Percentiles rank a stretch among this genome's conserved stretches.
These are phyloP conservation scores for Boechera retrofracta DNA, from an alignment of 345 rosid genomes.

Conservation along the genomic window DNA sequence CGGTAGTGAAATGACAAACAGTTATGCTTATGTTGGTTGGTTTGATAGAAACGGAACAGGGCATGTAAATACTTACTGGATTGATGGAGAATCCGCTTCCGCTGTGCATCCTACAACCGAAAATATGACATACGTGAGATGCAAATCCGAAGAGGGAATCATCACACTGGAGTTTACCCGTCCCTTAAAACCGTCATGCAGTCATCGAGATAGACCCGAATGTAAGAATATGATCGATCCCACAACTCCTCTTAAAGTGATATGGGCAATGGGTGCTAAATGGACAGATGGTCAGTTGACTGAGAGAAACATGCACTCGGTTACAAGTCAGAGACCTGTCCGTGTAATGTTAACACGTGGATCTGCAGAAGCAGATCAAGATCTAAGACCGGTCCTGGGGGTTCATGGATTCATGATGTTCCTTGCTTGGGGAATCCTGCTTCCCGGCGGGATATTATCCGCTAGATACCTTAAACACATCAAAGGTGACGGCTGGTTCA, in stretches of 20 bases:
- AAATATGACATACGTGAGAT: constrained; percentile 80
- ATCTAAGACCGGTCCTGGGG: constrained; percentile 82
- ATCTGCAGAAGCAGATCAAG: constrained; percentile 94
- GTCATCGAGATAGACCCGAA: constrained; percentile 55
- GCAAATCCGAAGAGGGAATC: constrained; percentile 89
- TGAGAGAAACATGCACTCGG: constrained; percentile 93
- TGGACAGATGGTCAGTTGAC: constrained; percentile 75
- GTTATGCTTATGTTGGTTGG: constrained; percentile 95
- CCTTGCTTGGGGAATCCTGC: constrained; percentile 97
- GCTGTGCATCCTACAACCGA: constrained; percentile 75
- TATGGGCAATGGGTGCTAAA: constrained; percentile 96
- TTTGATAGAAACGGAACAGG: constrained; percentile 73
- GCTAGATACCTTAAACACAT: constrained; percentile 92
- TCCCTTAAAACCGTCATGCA: constrained; percentile 70
- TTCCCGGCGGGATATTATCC: constrained; percentile 87
- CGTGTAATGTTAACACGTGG: constrained; percentile 77
- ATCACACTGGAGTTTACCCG: constrained; percentile 92
- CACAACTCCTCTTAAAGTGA: constrained; percentile 88
- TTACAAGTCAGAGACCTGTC: constrained; percentile 88
- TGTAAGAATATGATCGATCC: constrained; percentile 89
- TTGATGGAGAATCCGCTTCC: constrained; percentile 76
- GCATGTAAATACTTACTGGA: constrained; percentile 86
- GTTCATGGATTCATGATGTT: constrained; percentile 99
- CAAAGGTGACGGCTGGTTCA: constrained; percentile 95
- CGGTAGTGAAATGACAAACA: constrained; percentile 78